Base-by-base conservation (phyloP, 106 monocot genomes). In the Posidonia australis region DNA sequence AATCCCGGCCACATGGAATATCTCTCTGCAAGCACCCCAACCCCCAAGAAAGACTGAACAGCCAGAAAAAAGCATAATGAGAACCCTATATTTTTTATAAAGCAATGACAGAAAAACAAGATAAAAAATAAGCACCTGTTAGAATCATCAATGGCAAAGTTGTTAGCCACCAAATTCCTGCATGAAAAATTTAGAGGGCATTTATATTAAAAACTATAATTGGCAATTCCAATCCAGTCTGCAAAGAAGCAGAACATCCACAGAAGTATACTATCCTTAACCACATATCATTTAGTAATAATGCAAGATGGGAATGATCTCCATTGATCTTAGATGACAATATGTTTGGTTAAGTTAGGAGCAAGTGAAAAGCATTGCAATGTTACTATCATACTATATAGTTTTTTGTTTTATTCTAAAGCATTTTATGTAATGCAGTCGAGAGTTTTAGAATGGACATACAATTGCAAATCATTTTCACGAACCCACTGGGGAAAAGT, bases 1-100 rank as follows among this genome's bases (percentile, higher is more conserved):
- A 73, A 54, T 67, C 75, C 47, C 61, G 85, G 57, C 70, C 16
- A 71, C 93, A 93, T 44, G 88, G 83, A 36, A 70, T 66, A 64
- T 82, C 69, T 67, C 76, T 65, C 67, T 89, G 93, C 65, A 93
- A 83, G 60, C 93, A 93, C 36, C 73, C 32, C 55, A 93, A 79
- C 42, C 85, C 88, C 36, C 36, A 36, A 36, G 36, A 36, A 36
- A 51, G 75, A 77, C 66, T 79, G 79, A 61, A 93, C 46, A 42
- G 46, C 48, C 62, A 88, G 86, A 74, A 20, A 81, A 11, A 20
- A 64, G 31, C 14, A n/a, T 6, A 16, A 28, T 26, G 48, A 66
- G 66, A 36, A 36, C 16, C 3, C 14, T 27, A 60, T 17, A 11
- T 23, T 24, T 9, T 55, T 20, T 55, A 0, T 5, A 10, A 5